Base-by-base conservation (phyloP, 768 basidiomycete genomes). In the Boletellus ananas region DNA sequence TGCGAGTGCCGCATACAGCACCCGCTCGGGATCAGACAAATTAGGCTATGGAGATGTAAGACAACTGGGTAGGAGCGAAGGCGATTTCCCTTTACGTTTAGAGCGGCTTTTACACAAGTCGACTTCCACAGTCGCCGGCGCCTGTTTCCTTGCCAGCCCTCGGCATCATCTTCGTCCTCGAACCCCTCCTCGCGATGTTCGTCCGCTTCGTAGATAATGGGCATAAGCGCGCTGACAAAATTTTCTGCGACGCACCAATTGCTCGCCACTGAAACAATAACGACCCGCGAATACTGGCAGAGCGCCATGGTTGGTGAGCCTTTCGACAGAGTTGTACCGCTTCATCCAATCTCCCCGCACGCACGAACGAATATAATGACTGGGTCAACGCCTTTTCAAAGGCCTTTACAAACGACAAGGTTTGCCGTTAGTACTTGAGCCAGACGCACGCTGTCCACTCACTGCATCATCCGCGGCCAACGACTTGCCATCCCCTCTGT, bases 251-350 rank as follows among this genome's bases (percentile, higher is more conserved):
- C 80, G 42, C 57, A 88, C 88, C 79, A 3, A 94, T 76, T 0
- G 80, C 78, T 39, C 74, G 74, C 87, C 91, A 94, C 29, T 77
- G 74, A 61, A 91, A 94, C 17, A 92, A 65, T 25, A 83, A 67
- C 1, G 90, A 86, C 1, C 95, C 95, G 6, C 88, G 83, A 37
- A 98, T 80, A 48, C 84, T 88, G 2, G 94, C 92, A 3, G 92
- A 91, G 20, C 93, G 78, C 95, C 94, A 97, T 0, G 91, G 87
- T 56, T 94, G 90, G 54, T 92, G 85, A 0, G 87, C 86, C 58
- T 81, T 82, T 56, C 84, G 73, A 62, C 91, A 94, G 16, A 92
- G 69, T 31, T 90, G 85, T 4, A 94, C 74, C 0, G 94, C 95
- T 11, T 90, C 85, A 11, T 89, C 89, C 25, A 95, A 67, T 51